A percentile compares a stretch with the other conserved stretches of the same genome.
phyloP scores from a whole-genome alignment of 768 basidiomycete species.

The Plicaturopsis crispa region DNA sequence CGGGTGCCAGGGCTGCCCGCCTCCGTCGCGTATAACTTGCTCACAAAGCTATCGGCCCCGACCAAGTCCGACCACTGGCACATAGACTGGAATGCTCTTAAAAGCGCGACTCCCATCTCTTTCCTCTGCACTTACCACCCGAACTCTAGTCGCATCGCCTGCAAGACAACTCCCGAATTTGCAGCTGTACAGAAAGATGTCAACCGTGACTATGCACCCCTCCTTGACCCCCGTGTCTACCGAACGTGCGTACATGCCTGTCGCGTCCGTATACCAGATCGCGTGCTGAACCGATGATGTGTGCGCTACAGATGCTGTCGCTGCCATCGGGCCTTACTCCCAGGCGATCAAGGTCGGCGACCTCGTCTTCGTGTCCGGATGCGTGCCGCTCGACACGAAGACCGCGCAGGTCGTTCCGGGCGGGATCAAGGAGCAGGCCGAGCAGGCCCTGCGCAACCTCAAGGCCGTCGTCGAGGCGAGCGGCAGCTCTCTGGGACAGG shows the following conservation, averaged over 20 bases:
- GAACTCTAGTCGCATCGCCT: too few species aligned
- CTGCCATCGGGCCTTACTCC: constrained; percentile 81
- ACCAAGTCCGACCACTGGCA: too few species aligned
- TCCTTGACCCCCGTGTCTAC: constrained; percentile 29
- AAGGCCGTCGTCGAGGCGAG: constrained; percentile 76
- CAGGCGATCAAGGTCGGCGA: constrained; percentile 82
- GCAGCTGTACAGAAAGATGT: too few species aligned
- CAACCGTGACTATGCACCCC: constrained; percentile 23
- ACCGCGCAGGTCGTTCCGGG: constrained; percentile 65
- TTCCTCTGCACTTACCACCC: too few species aligned
- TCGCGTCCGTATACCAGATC: not conserved
- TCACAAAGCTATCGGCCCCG: too few species aligned
- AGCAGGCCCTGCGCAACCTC: constrained; percentile 83
- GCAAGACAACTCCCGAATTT: too few species aligned
- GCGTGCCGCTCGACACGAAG: constrained; percentile 73
- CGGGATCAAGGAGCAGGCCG: constrained; percentile 74
- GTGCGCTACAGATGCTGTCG: constrained; percentile 50
- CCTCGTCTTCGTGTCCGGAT: constrained; percentile 85
- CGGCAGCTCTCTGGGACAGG: constrained; percentile 68
- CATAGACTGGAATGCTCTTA: too few species aligned
- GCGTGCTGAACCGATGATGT: not conserved
- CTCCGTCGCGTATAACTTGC: too few species aligned
- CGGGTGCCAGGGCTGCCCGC: too few species aligned
- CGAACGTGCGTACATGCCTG: constrained; percentile 10
- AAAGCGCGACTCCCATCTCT: too few species aligned